Conservation (phyloP, 768 basidiomycete species). For the Russula sp. region DNA sequence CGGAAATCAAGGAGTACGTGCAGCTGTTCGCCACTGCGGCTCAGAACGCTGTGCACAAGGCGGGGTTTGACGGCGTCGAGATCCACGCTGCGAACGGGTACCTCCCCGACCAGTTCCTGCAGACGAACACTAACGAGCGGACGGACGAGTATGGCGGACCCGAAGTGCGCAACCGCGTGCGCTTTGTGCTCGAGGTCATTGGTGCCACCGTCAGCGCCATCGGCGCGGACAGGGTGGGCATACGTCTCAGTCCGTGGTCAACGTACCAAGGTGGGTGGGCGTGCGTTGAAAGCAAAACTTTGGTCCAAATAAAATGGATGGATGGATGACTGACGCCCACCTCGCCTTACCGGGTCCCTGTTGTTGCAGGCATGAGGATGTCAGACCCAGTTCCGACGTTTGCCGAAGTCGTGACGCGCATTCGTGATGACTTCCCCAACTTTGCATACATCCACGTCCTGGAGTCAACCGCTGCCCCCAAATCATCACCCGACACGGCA, state of each 20-base stretch:
- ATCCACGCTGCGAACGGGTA: constrained; percentile 32
- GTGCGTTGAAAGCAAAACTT: too few species aligned
- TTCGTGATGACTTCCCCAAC: too few species aligned
- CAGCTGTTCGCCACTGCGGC: constrained; percentile 33
- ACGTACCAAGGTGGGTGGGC: constrained; percentile 5
- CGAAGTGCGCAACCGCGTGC: constrained; percentile 37
- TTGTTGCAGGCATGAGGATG: too few species aligned
- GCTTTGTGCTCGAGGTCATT: constrained; percentile 35
- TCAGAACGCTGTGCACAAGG: constrained; percentile 33
- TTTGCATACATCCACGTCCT: too few species aligned
- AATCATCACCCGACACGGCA: constrained; percentile 11
- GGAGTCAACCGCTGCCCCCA: neutral
- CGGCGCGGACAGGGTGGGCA: constrained; percentile 29
- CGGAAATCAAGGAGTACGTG: constrained; percentile 28
- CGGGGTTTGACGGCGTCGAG: constrained; percentile 31
- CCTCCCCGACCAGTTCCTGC: constrained; percentile 36
- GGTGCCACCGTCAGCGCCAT: constrained; percentile 29
- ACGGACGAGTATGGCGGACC: constrained; percentile 44
- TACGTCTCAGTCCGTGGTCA: constrained; percentile 34
- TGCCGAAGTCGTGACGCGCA: too few species aligned
- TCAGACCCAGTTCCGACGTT: too few species aligned
- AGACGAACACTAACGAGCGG: constrained; percentile 34
- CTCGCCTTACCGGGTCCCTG: too few species aligned
- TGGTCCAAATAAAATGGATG: too few species aligned
- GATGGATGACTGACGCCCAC: too few species aligned